Evolutionary conservation across 495 filamentous ascomycete genomes (phyloP).

Genomic region (Penicillium dipodomyicola): DNA sequence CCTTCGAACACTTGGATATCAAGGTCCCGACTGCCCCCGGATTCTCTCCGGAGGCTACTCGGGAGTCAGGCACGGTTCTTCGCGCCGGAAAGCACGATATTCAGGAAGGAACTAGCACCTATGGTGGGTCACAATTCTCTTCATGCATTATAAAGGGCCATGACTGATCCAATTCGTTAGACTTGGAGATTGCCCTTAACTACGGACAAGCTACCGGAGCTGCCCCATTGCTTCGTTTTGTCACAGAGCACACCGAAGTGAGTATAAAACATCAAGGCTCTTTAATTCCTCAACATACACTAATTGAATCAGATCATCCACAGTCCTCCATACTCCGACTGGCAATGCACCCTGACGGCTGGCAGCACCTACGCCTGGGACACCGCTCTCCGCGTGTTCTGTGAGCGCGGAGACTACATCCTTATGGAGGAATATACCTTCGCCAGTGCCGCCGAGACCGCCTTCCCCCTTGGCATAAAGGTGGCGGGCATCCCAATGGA

Average conservation of each 20-base stretch:
- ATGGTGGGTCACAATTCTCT: conserved; percentile 39
- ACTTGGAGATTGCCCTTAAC: conserved; percentile 81
- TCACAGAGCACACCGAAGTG: conserved; percentile 89
- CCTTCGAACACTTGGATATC: conserved; percentile 65
- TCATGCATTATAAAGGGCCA: conserved; percentile 1
- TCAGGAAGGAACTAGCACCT: conserved; percentile 58
- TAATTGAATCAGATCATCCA: conserved; percentile 36
- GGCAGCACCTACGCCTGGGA: conserved; percentile 81
- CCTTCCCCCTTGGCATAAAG: conserved; percentile 69
- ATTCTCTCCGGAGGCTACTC: conserved; percentile 67
- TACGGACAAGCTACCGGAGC: conserved; percentile 85
- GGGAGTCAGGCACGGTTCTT: conserved; percentile 51
- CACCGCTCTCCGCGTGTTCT: conserved; percentile 72
- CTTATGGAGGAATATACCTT: conserved; percentile 90
- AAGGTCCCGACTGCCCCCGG: conserved; percentile 65
- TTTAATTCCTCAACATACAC: background rate
- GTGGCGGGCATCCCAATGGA: conserved; percentile 76
- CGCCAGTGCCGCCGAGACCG: conserved; percentile 75
- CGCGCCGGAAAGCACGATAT: conserved; percentile 80
- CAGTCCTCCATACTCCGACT: conserved; percentile 67
- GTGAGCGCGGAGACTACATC: conserved; percentile 65
- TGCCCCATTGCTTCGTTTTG: conserved; percentile 80
- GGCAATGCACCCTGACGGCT: conserved; percentile 70
- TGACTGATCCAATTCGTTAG: conserved; percentile 29
- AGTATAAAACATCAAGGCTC: background rate